Percentiles rank a stretch among this genome's conserved stretches.
Conservation (phyloP, 306 rosid species). For the Echinosophora koreensis region DNA sequence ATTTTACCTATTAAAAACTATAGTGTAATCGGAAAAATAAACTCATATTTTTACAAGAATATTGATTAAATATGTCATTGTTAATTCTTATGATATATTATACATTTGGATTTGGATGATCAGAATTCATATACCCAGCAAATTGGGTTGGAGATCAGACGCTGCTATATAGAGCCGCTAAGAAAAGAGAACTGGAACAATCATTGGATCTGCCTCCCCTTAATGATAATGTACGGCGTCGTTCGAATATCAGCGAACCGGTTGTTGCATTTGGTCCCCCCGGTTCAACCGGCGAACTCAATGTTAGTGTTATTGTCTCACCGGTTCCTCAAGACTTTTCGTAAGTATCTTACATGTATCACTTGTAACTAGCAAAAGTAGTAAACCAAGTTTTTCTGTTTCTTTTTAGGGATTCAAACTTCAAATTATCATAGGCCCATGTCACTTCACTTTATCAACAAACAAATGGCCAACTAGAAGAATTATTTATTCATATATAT, state of each 20-base stretch:
- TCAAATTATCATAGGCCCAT: too few species aligned
- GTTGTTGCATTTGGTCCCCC: slow-evolving; percentile 92
- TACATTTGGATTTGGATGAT: background rate
- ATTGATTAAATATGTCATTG: background rate
- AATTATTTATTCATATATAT: too few species aligned
- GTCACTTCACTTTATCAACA: too few species aligned
- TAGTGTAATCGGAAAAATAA: background rate
- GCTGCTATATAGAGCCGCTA: slow-evolving; percentile 75
- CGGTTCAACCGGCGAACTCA: slow-evolving; percentile 87
- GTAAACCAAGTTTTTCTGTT: background rate
- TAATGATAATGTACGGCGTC: slow-evolving; percentile 48
- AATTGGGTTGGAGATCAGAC: slow-evolving; percentile 96
- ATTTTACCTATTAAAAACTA: background rate
- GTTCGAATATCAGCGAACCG: slow-evolving; percentile 68
- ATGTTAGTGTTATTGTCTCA: slow-evolving; percentile 86
- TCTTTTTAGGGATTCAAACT: too few species aligned
- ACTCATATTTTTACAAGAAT: background rate
- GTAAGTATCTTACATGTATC: slow-evolving; percentile 51
- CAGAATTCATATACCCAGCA: slow-evolving; percentile 90
- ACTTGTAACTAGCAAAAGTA: background rate
- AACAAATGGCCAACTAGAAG: too few species aligned
- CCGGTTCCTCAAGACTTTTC: slow-evolving; percentile 79
- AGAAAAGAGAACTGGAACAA: slow-evolving; percentile 70
- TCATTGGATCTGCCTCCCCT: slow-evolving; percentile 85
- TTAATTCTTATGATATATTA: background rate